Conservation (phyloP, 2,329 filamentous ascomycete genomes). For the Clathrospora elynae region DNA sequence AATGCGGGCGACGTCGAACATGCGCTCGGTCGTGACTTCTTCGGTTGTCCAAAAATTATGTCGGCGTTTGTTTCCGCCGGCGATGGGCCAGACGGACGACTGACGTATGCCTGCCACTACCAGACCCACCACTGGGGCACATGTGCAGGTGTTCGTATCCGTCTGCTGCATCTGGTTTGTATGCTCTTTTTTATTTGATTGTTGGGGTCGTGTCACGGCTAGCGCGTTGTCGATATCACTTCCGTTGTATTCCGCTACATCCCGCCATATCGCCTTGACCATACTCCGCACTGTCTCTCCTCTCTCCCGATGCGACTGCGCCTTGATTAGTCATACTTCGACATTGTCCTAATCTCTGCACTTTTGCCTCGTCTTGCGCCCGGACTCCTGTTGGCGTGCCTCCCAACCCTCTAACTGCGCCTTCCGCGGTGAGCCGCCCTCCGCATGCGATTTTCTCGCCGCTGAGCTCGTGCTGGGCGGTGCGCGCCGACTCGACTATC, state of each 20-base stretch:
- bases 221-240: too few species aligned
- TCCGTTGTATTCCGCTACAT: slow-evolving; percentile 2
- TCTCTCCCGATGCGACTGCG: slow-evolving; percentile 13
- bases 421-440: slow-evolving; percentile 15
- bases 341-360: slow-evolving; percentile 4
- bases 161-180: too few species aligned
- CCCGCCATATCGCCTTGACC: too few species aligned
- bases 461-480: slow-evolving; percentile 40
- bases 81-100: slow-evolving; percentile 8
- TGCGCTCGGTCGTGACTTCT: slow-evolving; percentile 7
- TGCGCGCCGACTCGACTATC: slow-evolving; percentile 28
- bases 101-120: slow-evolving; percentile 2
- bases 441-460: slow-evolving; percentile 28
- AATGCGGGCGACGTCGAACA: slow-evolving; percentile 4
- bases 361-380: slow-evolving; percentile 3
- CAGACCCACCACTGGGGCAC: too few species aligned
- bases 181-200: too few species aligned
- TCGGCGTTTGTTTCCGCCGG: slow-evolving; percentile 16
- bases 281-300: slow-evolving; percentile 5
- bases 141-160: too few species aligned
- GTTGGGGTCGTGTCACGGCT: too few species aligned
- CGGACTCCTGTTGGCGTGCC: background rate
- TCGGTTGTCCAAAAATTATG: slow-evolving; percentile 18
- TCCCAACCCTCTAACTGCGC: slow-evolving; percentile 13
- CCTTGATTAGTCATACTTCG: slow-evolving; percentile 13